phyloP scores from a whole-genome alignment of 208 protist species.

The Acanthamoeba sp. region DNA sequence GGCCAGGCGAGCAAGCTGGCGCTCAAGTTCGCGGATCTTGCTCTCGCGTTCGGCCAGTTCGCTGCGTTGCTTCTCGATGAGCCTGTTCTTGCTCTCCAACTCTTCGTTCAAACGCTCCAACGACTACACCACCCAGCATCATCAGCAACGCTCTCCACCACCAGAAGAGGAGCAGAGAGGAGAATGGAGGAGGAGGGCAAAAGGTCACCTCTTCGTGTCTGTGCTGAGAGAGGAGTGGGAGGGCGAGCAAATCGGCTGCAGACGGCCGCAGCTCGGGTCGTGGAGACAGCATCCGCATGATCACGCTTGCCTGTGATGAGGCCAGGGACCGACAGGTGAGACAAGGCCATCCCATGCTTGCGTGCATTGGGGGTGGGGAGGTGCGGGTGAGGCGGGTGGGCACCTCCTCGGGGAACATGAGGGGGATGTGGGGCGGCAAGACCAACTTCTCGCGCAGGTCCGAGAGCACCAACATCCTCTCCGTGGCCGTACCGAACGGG shows the following conservation, averaged over 20 bases:
- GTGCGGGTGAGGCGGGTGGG: background rate
- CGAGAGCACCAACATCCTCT: constrained; percentile 70
- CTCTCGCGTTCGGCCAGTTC: constrained; percentile 1
- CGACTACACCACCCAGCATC: background rate
- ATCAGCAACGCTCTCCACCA: background rate
- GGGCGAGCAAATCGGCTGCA: background rate
- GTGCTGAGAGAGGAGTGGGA: constrained; percentile 19
- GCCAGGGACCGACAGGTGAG: background rate
- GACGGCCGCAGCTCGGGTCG: background rate
- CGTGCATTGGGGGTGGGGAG: too few species aligned
- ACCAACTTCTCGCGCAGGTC: constrained; percentile 72
- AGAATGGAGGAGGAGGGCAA: background rate
- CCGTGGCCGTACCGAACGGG: constrained; percentile 78
- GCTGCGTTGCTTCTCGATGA: constrained; percentile 17
- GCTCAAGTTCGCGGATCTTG: constrained; percentile 11
- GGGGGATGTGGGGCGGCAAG: background rate
- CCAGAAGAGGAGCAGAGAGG: background rate
- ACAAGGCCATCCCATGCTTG: too few species aligned
- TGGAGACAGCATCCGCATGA: constrained; percentile 18
- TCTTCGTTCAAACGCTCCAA: constrained; percentile 3
- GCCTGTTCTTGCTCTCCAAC: constrained; percentile 8
- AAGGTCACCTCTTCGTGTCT: background rate
- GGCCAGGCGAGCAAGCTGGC: background rate
- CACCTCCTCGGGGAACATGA: background rate
- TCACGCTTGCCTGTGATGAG: background rate